Conservation (phyloP, 306 rosid species). For the Dryas drummondii region DNA sequence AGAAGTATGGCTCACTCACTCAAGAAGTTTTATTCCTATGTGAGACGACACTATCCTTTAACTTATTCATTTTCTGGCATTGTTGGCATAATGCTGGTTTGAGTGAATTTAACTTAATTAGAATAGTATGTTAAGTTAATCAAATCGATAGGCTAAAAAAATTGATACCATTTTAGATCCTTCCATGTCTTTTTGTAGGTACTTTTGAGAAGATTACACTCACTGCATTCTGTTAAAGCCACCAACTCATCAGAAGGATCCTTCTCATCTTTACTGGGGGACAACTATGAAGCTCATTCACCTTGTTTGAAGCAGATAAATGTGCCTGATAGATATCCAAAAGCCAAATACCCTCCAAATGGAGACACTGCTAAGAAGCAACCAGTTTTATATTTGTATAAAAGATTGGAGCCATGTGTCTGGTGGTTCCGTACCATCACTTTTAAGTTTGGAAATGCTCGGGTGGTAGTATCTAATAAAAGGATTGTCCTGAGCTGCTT, state of each 20-base stretch:
- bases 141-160: neutral
- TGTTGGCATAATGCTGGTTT: neutral
- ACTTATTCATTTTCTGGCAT: neutral
- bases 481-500: slow-evolving; percentile 60
- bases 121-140: neutral
- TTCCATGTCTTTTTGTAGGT: slow-evolving; percentile 36
- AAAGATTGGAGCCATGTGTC: slow-evolving; percentile 53
- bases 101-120: neutral
- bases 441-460: slow-evolving; percentile 60
- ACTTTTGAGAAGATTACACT: slow-evolving; percentile 63
- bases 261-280: slow-evolving; percentile 24
- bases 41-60: neutral
- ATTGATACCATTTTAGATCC: neutral
- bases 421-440: slow-evolving; percentile 67
- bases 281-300: slow-evolving; percentile 32
- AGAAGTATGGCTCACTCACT: neutral
- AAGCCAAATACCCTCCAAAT: slow-evolving; percentile 28
- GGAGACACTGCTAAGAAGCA: slow-evolving; percentile 32
- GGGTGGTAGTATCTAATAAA: slow-evolving; percentile 55
- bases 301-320: slow-evolving; percentile 31
- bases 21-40: neutral
- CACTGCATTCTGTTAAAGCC: slow-evolving; percentile 51
- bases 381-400: slow-evolving; percentile 43
- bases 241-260: slow-evolving; percentile 40
- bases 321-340: slow-evolving; percentile 22